phyloP scores from a whole-genome alignment of 257 asterid genomes.

The Oldenlandia corymbosa region DNA sequence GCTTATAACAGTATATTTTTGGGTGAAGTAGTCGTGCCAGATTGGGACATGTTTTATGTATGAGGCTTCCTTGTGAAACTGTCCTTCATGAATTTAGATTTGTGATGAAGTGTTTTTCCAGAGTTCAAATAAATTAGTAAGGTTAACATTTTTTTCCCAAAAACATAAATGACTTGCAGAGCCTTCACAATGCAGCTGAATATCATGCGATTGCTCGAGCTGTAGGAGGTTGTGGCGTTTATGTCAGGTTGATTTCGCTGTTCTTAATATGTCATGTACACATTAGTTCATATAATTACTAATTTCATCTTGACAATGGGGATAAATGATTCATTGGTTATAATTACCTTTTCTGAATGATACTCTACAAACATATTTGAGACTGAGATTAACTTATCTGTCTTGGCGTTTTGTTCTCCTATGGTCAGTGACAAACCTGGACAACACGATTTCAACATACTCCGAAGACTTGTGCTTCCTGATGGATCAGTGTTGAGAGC shows the following conservation, averaged over 20 bases:
- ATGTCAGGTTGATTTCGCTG: conserved; percentile 37
- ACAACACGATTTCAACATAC: conserved; percentile 47
- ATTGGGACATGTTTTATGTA: conserved; percentile 71
- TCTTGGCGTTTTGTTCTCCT: no score
- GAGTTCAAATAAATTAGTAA: background rate
- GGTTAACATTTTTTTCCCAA: conserved; percentile 2
- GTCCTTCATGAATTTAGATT: background rate
- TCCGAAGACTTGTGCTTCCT: conserved; percentile 45
- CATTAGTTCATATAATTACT: no score
- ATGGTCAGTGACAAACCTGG: conserved; percentile 54
- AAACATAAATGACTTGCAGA: conserved; percentile 27
- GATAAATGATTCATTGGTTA: background rate
- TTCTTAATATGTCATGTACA: background rate
- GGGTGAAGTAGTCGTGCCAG: conserved; percentile 53
- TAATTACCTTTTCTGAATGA: background rate
- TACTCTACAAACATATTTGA: background rate
- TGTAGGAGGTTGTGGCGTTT: conserved; percentile 53
- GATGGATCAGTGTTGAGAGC: conserved; percentile 57
- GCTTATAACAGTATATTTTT: conserved; percentile 58
- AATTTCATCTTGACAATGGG: no score
- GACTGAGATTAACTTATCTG: no score
- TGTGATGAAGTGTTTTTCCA: no score
- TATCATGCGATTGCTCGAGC: conserved; percentile 58
- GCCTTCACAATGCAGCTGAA: conserved; percentile 47
- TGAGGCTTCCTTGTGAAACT: conserved; percentile 11